These are phyloP conservation scores for Sarocladium oryzae DNA, from an alignment of 2,329 filamentous ascomycete species.

Conservation along the genomic window DNA sequence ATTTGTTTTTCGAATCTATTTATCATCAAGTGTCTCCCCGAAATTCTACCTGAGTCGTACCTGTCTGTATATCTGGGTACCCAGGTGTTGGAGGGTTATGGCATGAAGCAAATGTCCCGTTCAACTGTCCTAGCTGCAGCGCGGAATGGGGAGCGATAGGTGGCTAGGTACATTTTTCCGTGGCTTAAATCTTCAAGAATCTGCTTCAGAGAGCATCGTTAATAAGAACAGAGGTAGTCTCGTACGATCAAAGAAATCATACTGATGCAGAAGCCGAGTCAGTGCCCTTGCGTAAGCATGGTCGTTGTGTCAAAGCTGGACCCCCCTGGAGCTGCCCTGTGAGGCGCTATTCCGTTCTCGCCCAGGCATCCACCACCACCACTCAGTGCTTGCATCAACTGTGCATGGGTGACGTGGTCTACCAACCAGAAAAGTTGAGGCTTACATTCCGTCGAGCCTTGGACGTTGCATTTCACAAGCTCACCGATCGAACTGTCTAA, in stretches of 20 bases:
- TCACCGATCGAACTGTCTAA: too few species aligned
- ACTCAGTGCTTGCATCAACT: background rate
- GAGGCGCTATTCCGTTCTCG: slow-evolving; percentile 1
- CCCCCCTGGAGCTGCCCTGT: background rate
- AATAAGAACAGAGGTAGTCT: background rate
- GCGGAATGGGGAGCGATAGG: background rate
- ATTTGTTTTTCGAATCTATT: too few species aligned
- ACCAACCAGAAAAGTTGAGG: too few species aligned
- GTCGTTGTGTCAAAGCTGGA: background rate
- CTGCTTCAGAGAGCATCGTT: background rate
- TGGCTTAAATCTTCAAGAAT: background rate
- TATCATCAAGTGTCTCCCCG: too few species aligned
- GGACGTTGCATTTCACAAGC: too few species aligned
- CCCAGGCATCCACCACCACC: background rate
- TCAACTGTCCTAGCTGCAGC: too few species aligned
- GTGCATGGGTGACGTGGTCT: slow-evolving; percentile 1
- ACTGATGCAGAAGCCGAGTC: background rate
- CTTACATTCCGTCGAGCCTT: too few species aligned
- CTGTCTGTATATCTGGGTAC: too few species aligned
- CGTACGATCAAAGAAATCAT: background rate
- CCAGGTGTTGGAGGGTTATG: too few species aligned
- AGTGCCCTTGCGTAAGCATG: background rate
- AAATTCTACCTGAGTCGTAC: too few species aligned
- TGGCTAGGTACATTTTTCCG: background rate
- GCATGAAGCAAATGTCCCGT: too few species aligned